Base-by-base conservation (phyloP, 2,329 filamentous ascomycete genomes). In the Aspergillus vadensis region DNA sequence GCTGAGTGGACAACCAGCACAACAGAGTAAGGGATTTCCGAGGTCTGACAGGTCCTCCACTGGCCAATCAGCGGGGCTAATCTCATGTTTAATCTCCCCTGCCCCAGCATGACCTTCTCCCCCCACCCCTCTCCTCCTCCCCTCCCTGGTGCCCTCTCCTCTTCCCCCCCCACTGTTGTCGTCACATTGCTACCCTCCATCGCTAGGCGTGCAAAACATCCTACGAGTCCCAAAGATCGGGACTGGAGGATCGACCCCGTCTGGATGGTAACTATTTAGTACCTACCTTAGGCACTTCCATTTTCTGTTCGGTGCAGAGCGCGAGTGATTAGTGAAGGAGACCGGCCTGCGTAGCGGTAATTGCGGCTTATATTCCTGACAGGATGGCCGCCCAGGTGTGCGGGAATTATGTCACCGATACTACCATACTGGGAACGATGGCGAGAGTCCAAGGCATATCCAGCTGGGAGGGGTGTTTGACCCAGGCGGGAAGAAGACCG, bases 41-140 rank as follows among this genome's bases (percentile, higher is more conserved):
- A 47, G 21, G 53, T 55, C 53, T 55, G 53, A 55, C 53, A 55
- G 53, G 39, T 44, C 25, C 17, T 23, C 21, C 14, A 12, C 43
- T 5, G 19, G n/a, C 53, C 53, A 55, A 55, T 55, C 25, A 32
- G 23, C n/a, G 10, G 23, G 10, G 12, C 25, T 36, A n/a, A 55
- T 55, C 25, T 39, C 53, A 44, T 19, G 39, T 47, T 55, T 55
- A 55, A 55, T 55, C 53, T 55, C 53, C 53, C 39, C n/a, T 12
- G 39, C 39, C 43, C 36, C 49, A 36, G 30, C 49, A 38, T 36
- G 49, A 32, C 27, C 38, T 15, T 7, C 3, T 30, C 10, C 27
- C 27, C 38, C 51, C 38, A n/a, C 10, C 12, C 23, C 38, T 5
- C 12, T 5, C 12, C 38, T 12, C 38, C 23, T n/a, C 12, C 52